Base-by-base conservation (phyloP, 257 asterid genomes). In the Galeopsis tetrahit region DNA sequence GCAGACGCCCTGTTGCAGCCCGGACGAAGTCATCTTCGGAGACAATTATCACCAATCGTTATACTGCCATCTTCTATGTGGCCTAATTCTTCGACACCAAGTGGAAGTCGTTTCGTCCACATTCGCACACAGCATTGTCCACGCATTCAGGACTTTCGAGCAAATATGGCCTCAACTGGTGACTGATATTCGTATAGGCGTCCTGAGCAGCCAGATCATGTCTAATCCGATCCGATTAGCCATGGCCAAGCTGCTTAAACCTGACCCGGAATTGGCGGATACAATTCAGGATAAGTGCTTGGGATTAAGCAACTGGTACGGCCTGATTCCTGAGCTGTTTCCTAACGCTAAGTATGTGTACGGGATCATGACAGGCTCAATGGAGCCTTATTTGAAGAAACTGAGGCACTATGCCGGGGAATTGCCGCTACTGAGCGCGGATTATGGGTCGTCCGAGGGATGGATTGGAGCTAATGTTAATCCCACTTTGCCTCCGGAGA, bases 281-380 rank as follows among this genome's bases (percentile, higher is more conserved):
- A 1, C 14, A 5, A 84, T 89, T 65, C 53, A 64, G 39, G 31
- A 53, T 5, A 86, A 73, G 78, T 82, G 88, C 67, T 35, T 43
- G 43, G 83, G 84, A 9, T 78, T 91, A 10, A 91, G 89, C 76
- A 85, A 86, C 66, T 89, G 93, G 93, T 87, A 89, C 42, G 96
- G 96, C 4, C 52, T 91, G 78, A 88, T 91, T 49, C 91, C 84
- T 0, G 88, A 70, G 68, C 57, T 89, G 14, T 91, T 91, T 66
- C 97, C 97, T 2, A 88, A 85, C 4, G 84, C 85, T 1, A 85
- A 79, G 78, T 91, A 89, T 64, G 78, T 91, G 3, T 89, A 87
- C 5, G 97, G 96, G 14, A 91, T 91, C 57, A 91, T 91, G 97
- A 91, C 97, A 0, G 97, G 97, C 1, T 87, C 97, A 0, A 91